A percentile compares a stretch with the other conserved stretches of the same genome.
Evolutionary conservation across 257 asterid species (phyloP).

Genomic region (Ilex asprella): DNA sequence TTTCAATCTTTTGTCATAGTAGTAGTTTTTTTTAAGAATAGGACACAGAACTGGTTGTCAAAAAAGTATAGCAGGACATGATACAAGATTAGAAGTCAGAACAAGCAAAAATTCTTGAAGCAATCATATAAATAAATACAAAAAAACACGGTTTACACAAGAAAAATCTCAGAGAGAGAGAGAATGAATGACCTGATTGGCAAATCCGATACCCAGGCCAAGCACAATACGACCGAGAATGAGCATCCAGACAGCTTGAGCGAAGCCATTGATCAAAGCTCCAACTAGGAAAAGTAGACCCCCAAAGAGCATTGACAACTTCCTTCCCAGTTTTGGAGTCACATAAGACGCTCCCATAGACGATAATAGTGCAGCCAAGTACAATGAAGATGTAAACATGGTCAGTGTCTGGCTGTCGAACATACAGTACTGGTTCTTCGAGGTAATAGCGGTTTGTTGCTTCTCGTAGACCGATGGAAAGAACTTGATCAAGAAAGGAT

Average conservation of each 20-base stretch:
- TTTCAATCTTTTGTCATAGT: too few relatives aligned
- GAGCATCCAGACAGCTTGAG: constrained; percentile 32
- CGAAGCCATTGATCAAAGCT: constrained; percentile 70
- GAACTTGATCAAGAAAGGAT: not conserved
- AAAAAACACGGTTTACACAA: not conserved
- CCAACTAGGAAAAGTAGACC: constrained; percentile 68
- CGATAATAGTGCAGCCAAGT: not conserved
- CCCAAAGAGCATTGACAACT: constrained; percentile 66
- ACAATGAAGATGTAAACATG: not conserved
- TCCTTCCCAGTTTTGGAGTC: constrained; percentile 25
- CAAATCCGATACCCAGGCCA: not conserved
- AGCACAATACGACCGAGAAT: not conserved
- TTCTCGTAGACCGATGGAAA: not conserved
- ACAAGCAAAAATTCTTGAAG: too few relatives aligned
- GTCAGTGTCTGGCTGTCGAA: not conserved
- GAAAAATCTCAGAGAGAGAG: not conserved
- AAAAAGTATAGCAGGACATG: too few relatives aligned
- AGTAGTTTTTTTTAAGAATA: too few relatives aligned
- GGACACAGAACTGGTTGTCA: too few relatives aligned
- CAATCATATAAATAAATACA: too few relatives aligned
- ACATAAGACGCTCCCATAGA: not conserved
- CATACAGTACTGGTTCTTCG: not conserved
- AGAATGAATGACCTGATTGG: not conserved
- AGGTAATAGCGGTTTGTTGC: not conserved
- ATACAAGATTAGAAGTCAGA: too few relatives aligned